Base-by-base conservation (phyloP, 2,329 filamentous ascomycete genomes). In the Chalara sp. region DNA sequence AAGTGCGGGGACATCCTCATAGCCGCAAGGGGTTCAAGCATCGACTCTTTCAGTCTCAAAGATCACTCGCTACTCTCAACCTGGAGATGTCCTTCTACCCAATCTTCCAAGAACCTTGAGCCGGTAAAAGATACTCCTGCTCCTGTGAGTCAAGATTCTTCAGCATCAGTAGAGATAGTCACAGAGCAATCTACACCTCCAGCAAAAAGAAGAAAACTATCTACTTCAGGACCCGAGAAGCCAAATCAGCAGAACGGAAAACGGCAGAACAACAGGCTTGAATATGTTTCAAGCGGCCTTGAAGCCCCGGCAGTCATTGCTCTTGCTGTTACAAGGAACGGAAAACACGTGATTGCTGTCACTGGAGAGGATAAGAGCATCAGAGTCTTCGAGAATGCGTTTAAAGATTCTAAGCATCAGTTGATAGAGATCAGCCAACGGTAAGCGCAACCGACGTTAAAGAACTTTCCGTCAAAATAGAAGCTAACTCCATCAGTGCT, bases 281-380 rank as follows among this genome's bases (percentile, higher is more conserved):
- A 54, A 35, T 44, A 55, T 31, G 41, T 58, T 21, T 8, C 53
- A 3, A 61, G 53, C 40, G 64, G 69, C n/a, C 68, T 71, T 2
- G 78, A 83, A 49, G 67, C 73, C 53, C 78, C 84, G 5, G 82
- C 85, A 61, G 79, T 96, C 49, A 85, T 84, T 52, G 80, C 85
- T 55, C 65, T 96, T 56, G 73, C 79, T 28, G 70, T 79, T 31
- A 85, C 89, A 0, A 67, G 73, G 11, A 75, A 87, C 57, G 80
- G 83, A 11, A 74, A 78, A 41, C 74, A 95, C 69, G 67, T 95
- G 21, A 72, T 96, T 41, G 87, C 83, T 28, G 80, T 95, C 32
- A 95, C 90, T 6, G 84, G 81, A n/a, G 89, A 95, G 62, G 93
- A 97, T 73, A 99, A 99, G 72, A 83, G 80, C 46, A 76, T 99